Evolutionary conservation across 306 rosid genomes (phyloP).

Genomic region (barrel medic (Medicago truncatula)): MtrunA17r5.0-ANR NC_053045.1:60271001-60271500

Average conservation of each 20-base stretch:
- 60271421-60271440: conserved; percentile 91
- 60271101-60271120: conserved; percentile 57
- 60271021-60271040: conserved; percentile 50
- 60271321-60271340: conserved; percentile 74
- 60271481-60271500: conserved; percentile 92
- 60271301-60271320: conserved; percentile 81
- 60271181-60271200: conserved; percentile 48
- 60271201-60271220: conserved; percentile 42
- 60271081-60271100: conserved; percentile 59
- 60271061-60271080: conserved; percentile 42
- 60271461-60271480: conserved; percentile 77
- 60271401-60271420: conserved; percentile 82
- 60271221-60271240: conserved; percentile 47
- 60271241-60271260: conserved; percentile 45
- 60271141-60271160: conserved; percentile 78
- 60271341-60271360: conserved; percentile 85
- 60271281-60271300: conserved; percentile 80
- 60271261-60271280: conserved; percentile 50
- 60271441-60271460: conserved; percentile 58
- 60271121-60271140: conserved; percentile 53
- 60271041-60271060: conserved; percentile 43
- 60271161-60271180: conserved; percentile 61
- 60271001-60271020: conserved; percentile 44
- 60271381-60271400: conserved; percentile 89
- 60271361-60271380: conserved; percentile 82